Percentiles rank a stretch among this genome's conserved stretches.
These are phyloP conservation scores for Fusarium dlaminii DNA, from an alignment of 2,329 filamentous ascomycete genomes.

Conservation along the genomic window DNA sequence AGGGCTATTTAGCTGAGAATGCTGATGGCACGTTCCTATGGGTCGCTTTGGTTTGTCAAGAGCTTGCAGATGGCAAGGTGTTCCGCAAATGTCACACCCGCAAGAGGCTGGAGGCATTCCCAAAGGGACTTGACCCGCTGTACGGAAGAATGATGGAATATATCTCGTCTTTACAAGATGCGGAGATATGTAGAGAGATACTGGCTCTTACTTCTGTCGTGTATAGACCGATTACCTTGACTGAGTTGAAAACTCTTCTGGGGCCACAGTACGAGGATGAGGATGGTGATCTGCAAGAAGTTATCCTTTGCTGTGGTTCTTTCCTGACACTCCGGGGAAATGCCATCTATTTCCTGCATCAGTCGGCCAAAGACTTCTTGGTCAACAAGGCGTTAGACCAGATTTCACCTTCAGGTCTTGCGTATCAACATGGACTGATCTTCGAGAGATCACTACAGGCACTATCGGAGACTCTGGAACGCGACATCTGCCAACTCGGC, in stretches of 20 bases:
- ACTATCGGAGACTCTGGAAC: fast-evolving
- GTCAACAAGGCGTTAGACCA: fast-evolving
- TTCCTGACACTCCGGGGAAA: fast-evolving
- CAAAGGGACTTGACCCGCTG: fast-evolving
- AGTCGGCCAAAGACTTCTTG: neutral
- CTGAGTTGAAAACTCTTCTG: neutral
- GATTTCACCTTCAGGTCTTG: fast-evolving
- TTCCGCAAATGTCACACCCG: fast-evolving
- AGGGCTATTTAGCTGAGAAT: fast-evolving
- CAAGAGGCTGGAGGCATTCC: fast-evolving
- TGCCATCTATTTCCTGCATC: neutral
- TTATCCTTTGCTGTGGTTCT: fast-evolving
- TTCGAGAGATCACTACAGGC: fast-evolving
- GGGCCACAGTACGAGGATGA: fast-evolving
- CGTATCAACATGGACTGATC: fast-evolving
- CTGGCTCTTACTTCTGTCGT: neutral
- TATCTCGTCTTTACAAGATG: fast-evolving
- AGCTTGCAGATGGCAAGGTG: fast-evolving
- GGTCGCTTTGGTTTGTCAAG: neutral
- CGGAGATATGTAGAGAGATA: fast-evolving
- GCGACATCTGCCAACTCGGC: fast-evolving
- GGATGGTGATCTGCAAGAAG: fast-evolving
- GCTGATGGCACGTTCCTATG: neutral
- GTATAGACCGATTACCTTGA: fast-evolving
- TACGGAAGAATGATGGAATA: neutral